phyloP scores from a whole-genome alignment of 2,329 filamentous ascomycete genomes.

The Blastomyces parvus region DNA sequence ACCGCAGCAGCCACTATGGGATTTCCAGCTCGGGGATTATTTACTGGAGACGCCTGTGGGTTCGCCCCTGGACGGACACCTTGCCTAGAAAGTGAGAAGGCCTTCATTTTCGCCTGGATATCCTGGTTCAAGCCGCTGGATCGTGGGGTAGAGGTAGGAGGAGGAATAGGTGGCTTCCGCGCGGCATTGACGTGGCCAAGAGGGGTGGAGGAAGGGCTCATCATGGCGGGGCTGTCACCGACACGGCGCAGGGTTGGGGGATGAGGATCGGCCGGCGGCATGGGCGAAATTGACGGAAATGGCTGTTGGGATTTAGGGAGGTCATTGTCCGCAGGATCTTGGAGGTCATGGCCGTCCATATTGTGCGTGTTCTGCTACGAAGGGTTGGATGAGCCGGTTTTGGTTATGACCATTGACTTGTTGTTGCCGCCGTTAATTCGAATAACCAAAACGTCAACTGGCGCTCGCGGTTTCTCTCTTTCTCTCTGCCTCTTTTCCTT shows the following conservation, averaged over 20 bases:
- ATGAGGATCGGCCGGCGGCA: constrained; percentile 15
- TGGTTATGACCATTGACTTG: neutral
- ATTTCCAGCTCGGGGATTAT: neutral
- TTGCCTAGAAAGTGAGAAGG: constrained; percentile 55
- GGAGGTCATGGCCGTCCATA: constrained; percentile 2
- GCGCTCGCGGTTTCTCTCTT: neutral
- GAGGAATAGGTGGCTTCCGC: constrained; percentile 44
- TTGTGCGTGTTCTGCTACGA: neutral
- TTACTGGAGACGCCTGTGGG: neutral
- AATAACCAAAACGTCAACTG: neutral
- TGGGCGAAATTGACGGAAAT: constrained; percentile 8
- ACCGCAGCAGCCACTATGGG: neutral
- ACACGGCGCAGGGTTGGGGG: constrained; percentile 22
- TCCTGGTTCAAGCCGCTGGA: constrained; percentile 51
- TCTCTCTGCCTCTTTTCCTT: neutral
- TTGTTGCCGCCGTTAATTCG: neutral
- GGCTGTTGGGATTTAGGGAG: neutral
- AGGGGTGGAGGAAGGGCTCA: constrained; percentile 77
- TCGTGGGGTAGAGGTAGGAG: constrained; percentile 36
- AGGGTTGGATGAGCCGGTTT: neutral
- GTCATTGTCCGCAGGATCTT: neutral
- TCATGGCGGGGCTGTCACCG: constrained; percentile 30
- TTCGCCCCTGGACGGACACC: constrained; percentile 9
- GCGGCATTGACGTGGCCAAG: constrained; percentile 66
- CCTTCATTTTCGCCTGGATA: constrained; percentile 60